Conservation (phyloP, 148 eudicot species). For the Fagopyrum esculentum region DNA sequence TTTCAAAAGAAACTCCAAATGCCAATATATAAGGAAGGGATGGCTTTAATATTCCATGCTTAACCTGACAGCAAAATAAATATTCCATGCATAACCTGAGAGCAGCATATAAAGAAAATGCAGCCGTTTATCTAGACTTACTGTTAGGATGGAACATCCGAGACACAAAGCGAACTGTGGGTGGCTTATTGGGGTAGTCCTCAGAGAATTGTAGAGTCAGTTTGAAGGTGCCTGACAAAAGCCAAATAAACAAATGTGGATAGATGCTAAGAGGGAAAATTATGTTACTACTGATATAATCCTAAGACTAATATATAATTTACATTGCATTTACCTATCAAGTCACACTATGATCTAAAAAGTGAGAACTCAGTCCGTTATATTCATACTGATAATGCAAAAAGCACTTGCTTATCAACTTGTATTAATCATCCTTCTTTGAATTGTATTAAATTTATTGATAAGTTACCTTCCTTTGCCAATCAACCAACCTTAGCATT, state of each 20-base stretch:
- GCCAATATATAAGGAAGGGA: background rate
- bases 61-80: background rate
- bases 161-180: slow-evolving; percentile 56
- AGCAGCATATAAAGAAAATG: background rate
- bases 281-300: slow-evolving; percentile 7
- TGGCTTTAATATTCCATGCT: background rate
- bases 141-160: slow-evolving; percentile 69
- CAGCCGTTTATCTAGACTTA: slow-evolving; percentile 20
- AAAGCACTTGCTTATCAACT: too few relatives aligned
- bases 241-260: slow-evolving; percentile 9
- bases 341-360: background rate
- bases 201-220: slow-evolving; percentile 54
- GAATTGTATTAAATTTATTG: too few relatives aligned
- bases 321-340: background rate
- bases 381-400: too few relatives aligned
- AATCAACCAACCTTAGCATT: too few relatives aligned
- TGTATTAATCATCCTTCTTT: too few relatives aligned
- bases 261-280: background rate
- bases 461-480: too few relatives aligned
- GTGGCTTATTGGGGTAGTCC: slow-evolving; percentile 70
- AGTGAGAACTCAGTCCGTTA: background rate
- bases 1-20: background rate
- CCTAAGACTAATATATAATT: background rate
- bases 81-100: background rate
- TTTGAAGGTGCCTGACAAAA: slow-evolving; percentile 55